A percentile compares a stretch with the other conserved stretches of the same genome.
Evolutionary conservation across 345 rosid species (phyloP).

Genomic region (Gossypium bickii): DNA sequence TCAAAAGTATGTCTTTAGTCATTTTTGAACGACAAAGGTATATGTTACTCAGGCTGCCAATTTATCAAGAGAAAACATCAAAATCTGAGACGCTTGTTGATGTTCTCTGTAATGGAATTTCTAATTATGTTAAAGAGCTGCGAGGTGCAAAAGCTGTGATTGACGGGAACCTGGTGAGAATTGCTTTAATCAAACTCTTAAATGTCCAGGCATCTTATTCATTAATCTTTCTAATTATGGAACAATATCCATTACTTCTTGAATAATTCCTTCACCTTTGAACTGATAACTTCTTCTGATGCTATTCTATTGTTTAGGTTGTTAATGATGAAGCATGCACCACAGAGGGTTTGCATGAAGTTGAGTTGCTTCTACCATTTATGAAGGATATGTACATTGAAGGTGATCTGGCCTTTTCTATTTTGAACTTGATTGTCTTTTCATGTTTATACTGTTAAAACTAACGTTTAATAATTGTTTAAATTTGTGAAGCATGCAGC

Average conservation of each 20-base stretch:
- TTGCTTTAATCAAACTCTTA: constrained; percentile 5
- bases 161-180: constrained; percentile 78
- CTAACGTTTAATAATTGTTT: constrained; percentile 22
- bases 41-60: constrained; percentile 48
- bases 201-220: not conserved
- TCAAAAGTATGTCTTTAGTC: not conserved
- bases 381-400: constrained; percentile 48
- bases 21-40: constrained; percentile 7
- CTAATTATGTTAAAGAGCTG: constrained; percentile 56
- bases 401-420: constrained; percentile 36
- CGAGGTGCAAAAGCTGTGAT: constrained; percentile 63
- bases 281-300: not conserved
- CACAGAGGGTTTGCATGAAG: constrained; percentile 58
- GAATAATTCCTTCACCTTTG: not conserved
- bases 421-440: constrained; percentile 10
- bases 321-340: constrained; percentile 47
- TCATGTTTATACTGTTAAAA: constrained; percentile 9
- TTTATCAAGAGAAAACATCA: constrained; percentile 38
- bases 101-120: constrained; percentile 60
- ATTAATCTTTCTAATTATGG: not conserved
- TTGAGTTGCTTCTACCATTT: constrained; percentile 73
- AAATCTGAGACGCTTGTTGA: constrained; percentile 37
- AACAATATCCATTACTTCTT: not conserved
- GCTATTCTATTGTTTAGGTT: constrained; percentile 39
- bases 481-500: constrained; percentile 52